phyloP scores from a whole-genome alignment of 805 yeast species.

The Spathaspora passalidarum region DNA sequence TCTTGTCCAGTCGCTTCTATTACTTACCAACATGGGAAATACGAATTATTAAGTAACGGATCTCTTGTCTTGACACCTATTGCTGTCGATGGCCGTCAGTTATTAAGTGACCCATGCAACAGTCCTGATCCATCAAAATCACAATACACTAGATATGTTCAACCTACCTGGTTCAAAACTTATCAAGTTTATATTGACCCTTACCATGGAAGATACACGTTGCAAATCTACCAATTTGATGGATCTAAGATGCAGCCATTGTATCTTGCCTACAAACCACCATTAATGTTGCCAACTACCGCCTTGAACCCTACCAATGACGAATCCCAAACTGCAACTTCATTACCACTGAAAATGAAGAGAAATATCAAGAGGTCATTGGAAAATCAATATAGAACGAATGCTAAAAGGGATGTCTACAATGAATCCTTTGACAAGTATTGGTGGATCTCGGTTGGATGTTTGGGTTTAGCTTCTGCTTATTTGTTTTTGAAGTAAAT shows the following conservation, averaged over 20 bases:
- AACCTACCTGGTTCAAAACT: constrained; percentile 55
- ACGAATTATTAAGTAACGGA: constrained; percentile 61
- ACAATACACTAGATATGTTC: constrained; percentile 68
- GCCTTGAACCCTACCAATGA: constrained; percentile 82
- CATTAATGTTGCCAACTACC: constrained; percentile 91
- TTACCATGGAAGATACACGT: constrained; percentile 80
- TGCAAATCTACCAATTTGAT: constrained; percentile 72
- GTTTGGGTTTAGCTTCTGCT: constrained; percentile 39
- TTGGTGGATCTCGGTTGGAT: constrained; percentile 57
- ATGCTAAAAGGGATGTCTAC: constrained; percentile 52
- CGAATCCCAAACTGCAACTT: constrained; percentile 32
- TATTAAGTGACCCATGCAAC: constrained; percentile 84
- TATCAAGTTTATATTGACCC: constrained; percentile 63
- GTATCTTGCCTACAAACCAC: constrained; percentile 89
- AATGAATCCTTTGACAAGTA: constrained; percentile 38
- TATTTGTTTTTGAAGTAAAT: constrained; percentile 26
- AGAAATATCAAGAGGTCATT: constrained; percentile 64
- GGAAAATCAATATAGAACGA: constrained; percentile 78
- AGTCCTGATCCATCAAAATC: constrained; percentile 43
- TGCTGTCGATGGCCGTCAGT: constrained; percentile 87
- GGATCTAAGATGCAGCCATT: constrained; percentile 84
- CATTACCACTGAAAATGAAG: constrained; percentile 18
- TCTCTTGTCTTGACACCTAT: constrained; percentile 69
- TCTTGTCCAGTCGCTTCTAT: constrained; percentile 80
- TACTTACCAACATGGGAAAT: constrained; percentile 87